Evolutionary conservation across 2,329 filamentous ascomycete genomes (phyloP).

Genomic region (Cladosporium austrohemisphaericum): DNA sequence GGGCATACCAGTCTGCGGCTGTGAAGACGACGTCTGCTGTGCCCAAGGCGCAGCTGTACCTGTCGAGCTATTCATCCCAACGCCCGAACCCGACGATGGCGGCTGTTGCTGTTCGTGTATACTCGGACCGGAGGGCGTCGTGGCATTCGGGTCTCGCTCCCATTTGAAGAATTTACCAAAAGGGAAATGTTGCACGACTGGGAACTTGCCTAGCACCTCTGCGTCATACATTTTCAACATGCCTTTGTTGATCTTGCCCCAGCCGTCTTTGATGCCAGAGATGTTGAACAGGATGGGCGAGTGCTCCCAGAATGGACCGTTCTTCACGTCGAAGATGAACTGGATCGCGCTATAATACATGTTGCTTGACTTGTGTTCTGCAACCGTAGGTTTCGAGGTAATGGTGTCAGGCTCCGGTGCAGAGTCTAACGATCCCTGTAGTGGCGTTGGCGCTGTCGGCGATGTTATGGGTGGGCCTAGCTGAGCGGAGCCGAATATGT

Average conservation of each 20-base stretch:
- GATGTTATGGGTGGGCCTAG: slow-evolving; percentile 69
- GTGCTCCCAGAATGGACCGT: slow-evolving; percentile 89
- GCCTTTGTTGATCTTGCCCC: slow-evolving; percentile 95
- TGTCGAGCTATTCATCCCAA: slow-evolving; percentile 7
- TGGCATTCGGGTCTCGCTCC: slow-evolving; percentile 44
- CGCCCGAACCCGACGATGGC: slow-evolving; percentile 6
- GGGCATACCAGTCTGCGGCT: slow-evolving; percentile 28
- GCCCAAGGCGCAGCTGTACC: slow-evolving; percentile 30
- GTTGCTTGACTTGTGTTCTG: slow-evolving; percentile 41
- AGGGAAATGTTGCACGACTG: slow-evolving; percentile 88
- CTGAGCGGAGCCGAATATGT: slow-evolving; percentile 93
- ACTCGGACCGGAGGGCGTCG: slow-evolving; percentile 18
- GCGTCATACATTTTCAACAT: slow-evolving; percentile 99
- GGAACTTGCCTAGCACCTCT: slow-evolving; percentile 93
- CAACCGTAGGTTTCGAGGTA: slow-evolving; percentile 39
- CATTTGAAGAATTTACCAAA: slow-evolving; percentile 50
- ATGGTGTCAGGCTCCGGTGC: slow-evolving; percentile 70
- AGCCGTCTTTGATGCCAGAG: slow-evolving; percentile 80
- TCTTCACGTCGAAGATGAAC: slow-evolving; percentile 97
- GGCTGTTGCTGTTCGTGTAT: slow-evolving; percentile 33
- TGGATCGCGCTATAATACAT: slow-evolving; percentile 94
- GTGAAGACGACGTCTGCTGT: slow-evolving; percentile 13
- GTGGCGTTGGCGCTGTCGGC: slow-evolving; percentile 58
- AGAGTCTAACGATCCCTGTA: slow-evolving; percentile 68
- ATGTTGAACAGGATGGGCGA: slow-evolving; percentile 93